Conservation (phyloP, 768 basidiomycete genomes). For the Leccinum subgranulosum region DNA sequence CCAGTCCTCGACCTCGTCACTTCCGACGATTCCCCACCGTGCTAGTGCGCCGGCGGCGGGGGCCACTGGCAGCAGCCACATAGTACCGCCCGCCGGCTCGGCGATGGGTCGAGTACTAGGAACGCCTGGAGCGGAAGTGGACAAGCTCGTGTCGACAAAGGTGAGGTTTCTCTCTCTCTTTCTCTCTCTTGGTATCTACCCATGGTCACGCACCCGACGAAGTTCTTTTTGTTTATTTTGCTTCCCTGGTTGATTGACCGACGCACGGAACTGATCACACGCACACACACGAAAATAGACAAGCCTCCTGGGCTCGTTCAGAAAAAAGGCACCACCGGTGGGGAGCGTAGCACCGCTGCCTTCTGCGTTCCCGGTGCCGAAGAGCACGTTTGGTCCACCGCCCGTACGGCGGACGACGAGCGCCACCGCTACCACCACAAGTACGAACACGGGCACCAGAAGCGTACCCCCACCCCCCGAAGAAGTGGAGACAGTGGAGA, state of each 20-base stretch:
- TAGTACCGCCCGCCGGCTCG: no score
- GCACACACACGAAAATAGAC: slow-evolving; percentile 4
- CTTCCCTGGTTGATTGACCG: no score
- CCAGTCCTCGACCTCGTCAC: not conserved
- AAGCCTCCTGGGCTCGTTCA: slow-evolving; percentile 23
- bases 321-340: slow-evolving; percentile 28
- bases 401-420: slow-evolving; percentile 38
- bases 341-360: slow-evolving; percentile 37
- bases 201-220: no score
- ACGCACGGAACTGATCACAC: not conserved
- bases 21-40: not conserved
- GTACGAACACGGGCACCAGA: not conserved
- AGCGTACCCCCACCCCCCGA: slow-evolving; percentile 11
- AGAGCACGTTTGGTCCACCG: slow-evolving; percentile 50
- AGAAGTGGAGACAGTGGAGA: slow-evolving; percentile 28
- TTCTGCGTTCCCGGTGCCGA: slow-evolving; percentile 40
- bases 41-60: not conserved
- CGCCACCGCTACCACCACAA: not conserved
- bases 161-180: not conserved
- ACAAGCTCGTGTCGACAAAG: slow-evolving; percentile 29
- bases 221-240: no score
- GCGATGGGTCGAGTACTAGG: not conserved
- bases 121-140: slow-evolving; percentile 20
- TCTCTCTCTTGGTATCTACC: not conserved
- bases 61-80: no score